Percentiles rank a stretch among this genome's conserved stretches.
Evolutionary conservation across 2,329 filamentous ascomycete species (phyloP).

Genomic region (Diaporthe helianthi): DNA sequence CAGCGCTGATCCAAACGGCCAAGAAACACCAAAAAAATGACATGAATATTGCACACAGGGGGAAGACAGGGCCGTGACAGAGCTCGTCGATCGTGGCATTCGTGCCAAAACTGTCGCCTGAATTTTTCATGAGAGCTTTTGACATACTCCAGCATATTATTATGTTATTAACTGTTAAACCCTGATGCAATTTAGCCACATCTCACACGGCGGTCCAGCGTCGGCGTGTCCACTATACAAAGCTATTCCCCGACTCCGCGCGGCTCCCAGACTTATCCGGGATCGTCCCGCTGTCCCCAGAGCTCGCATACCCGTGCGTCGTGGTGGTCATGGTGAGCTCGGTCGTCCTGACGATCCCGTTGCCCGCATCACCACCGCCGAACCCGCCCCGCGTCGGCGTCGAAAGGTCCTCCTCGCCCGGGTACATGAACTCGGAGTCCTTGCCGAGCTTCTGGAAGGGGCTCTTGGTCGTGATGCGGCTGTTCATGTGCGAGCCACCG

Average conservation of each 20-base stretch:
- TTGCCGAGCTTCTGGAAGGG: conserved; percentile 29
- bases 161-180: background rate
- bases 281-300: conserved; percentile 16
- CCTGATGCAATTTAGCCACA: background rate
- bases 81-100: background rate
- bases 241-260: conserved; percentile 2
- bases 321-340: conserved; percentile 11
- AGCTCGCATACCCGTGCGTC: conserved; percentile 17
- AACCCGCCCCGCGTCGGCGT: background rate
- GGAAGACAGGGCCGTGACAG: background rate
- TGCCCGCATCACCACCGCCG: background rate
- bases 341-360: conserved; percentile 9
- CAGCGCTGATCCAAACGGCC: too few species aligned
- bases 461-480: conserved; percentile 26
- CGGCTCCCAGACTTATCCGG: conserved; percentile 7
- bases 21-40: background rate
- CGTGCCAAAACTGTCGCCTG: background rate
- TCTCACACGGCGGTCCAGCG: background rate
- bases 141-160: conserved; percentile 1
- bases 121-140: too few species aligned
- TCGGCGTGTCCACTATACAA: conserved; percentile 1
- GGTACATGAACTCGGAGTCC: conserved; percentile 16
- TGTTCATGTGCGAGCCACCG: background rate
- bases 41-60: too few species aligned
- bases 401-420: conserved; percentile 1